These are phyloP conservation scores for Nidula niveotomentosa DNA, from an alignment of 1,284 basidiomycete species.

Conservation along the genomic window DNA sequence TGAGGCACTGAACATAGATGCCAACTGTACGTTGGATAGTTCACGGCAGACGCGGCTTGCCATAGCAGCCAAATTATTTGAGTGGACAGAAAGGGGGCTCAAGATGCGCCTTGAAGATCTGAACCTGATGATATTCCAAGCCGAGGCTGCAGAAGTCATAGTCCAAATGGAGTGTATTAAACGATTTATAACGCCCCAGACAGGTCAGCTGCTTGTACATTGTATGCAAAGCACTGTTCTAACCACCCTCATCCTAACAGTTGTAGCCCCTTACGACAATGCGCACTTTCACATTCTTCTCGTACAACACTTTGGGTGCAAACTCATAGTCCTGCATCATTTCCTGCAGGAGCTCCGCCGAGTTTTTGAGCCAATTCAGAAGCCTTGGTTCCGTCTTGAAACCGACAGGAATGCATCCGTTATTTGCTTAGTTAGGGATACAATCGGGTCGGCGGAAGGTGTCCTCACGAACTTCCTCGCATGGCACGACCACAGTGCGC, in stretches of 20 bases:
- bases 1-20: constrained; percentile 23
- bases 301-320: constrained; percentile 31
- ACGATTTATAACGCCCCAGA: constrained; percentile 33
- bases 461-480: constrained; percentile 32
- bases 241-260: constrained; percentile 15
- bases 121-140: constrained; percentile 28
- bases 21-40: constrained; percentile 17
- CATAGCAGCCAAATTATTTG: constrained; percentile 29
- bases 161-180: constrained; percentile 33
- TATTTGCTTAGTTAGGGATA: constrained; percentile 36
- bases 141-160: constrained; percentile 24
- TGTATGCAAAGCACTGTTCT: background rate
- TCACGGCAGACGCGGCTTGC: constrained; percentile 33
- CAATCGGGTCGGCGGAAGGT: constrained; percentile 34
- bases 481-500: constrained; percentile 26
- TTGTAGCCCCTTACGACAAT: constrained; percentile 34
- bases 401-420: constrained; percentile 32
- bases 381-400: constrained; percentile 29
- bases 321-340: constrained; percentile 34
- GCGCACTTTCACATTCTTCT: constrained; percentile 39
- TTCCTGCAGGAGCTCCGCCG: constrained; percentile 33
- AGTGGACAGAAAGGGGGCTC: constrained; percentile 25
- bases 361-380: constrained; percentile 17
- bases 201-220: constrained; percentile 26
- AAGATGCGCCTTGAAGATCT: constrained; percentile 24